Conservation (phyloP, 2,329 filamentous ascomycete species). For the Helicocarpus griseus region DNA sequence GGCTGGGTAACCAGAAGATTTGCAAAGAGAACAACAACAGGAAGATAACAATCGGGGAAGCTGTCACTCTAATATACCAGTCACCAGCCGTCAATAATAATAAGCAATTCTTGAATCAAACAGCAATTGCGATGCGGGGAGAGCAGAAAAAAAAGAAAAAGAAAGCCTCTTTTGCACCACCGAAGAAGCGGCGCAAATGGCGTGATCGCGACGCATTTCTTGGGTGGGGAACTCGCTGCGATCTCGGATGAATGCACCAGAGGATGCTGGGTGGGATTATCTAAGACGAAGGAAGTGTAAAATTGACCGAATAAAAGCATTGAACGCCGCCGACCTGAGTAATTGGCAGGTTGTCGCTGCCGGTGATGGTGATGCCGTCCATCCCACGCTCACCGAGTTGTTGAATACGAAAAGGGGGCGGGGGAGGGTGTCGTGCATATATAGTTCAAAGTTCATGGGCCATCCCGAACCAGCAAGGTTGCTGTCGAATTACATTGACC, state of each 20-base stretch:
- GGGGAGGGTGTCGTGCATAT: too few species aligned
- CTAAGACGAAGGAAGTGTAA: too few species aligned
- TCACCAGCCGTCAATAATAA: not conserved
- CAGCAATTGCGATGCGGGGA: not conserved
- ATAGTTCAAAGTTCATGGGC: too few species aligned
- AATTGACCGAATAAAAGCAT: too few species aligned
- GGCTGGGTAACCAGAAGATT: not conserved
- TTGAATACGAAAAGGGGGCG: too few species aligned
- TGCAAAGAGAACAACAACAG: not conserved
- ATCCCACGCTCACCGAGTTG: too few species aligned
- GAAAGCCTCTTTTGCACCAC: not conserved
- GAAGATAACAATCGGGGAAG: not conserved
- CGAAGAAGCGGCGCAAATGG: not conserved
- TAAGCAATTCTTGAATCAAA: not conserved
- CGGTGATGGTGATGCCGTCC: too few species aligned
- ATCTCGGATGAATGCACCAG: not conserved
- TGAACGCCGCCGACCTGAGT: too few species aligned
- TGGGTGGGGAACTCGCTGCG: not conserved
- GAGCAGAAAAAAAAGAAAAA: not conserved
- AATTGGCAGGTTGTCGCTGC: too few species aligned
- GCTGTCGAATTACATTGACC: too few species aligned
- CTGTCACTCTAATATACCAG: not conserved
- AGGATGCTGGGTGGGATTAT: too few species aligned
- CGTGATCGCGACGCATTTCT: not conserved
- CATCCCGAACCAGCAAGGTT: too few species aligned